Evolutionary conservation across 75 land plant genomes (phyloP).

Genomic region (Sequoiadendron giganteum): DNA sequence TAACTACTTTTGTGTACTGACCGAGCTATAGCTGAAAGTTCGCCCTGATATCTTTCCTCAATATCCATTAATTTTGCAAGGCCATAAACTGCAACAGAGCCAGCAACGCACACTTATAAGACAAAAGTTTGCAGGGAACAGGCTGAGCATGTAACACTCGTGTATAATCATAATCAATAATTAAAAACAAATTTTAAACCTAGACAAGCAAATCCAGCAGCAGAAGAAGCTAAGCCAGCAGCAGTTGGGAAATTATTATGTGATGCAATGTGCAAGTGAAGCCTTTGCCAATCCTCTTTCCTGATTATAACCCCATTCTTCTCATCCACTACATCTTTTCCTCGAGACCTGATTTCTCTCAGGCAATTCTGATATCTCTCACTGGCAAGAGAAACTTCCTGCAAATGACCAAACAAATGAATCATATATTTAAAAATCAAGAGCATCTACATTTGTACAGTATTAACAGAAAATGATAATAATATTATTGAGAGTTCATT

Average conservation of each 20-base stretch:
- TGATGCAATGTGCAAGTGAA: slow-evolving; percentile 89
- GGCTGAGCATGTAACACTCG: neutral
- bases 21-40: slow-evolving; percentile 96
- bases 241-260: slow-evolving; percentile 97
- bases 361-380: slow-evolving; percentile 84
- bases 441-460: too few species aligned
- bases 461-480: too few species aligned
- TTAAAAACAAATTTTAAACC: slow-evolving; percentile 36
- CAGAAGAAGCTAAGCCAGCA: slow-evolving; percentile 98
- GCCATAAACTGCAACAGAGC: slow-evolving; percentile 69
- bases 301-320: slow-evolving; percentile 57
- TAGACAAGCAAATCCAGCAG: slow-evolving; percentile 99
- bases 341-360: slow-evolving; percentile 78
- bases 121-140: neutral
- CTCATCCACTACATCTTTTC: slow-evolving; percentile 70
- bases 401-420: slow-evolving; percentile 21
- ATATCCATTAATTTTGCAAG: slow-evolving; percentile 92
- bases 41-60: slow-evolving; percentile 58
- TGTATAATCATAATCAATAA: neutral
- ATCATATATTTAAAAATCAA: neutral
- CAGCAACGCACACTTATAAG: neutral
- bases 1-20: slow-evolving; percentile 11
- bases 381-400: slow-evolving; percentile 90
- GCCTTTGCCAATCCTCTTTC: slow-evolving; percentile 75
- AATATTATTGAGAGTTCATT: too few species aligned